Base-by-base conservation (phyloP, 768 basidiomycete genomes). In the Sporobolomyces roseus region DNA sequence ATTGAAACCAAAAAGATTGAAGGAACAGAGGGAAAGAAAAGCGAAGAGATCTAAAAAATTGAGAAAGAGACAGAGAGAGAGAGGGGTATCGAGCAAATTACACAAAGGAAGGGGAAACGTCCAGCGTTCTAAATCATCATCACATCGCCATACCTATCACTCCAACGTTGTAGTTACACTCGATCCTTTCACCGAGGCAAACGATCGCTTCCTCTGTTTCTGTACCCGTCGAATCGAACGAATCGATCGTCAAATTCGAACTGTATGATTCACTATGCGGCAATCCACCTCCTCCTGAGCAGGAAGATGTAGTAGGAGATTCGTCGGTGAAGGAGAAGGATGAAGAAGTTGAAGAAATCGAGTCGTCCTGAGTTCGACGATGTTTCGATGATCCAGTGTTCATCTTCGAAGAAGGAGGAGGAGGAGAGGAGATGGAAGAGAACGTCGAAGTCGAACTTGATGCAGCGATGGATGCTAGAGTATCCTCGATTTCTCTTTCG, bases 91-190 rank as follows among this genome's bases (percentile, higher is more conserved):
- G 12, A 48, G 46, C 46, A 21, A 12, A 48, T 7, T 19, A 48
- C 23, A n/a, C 23, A 48, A 9, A 41, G 46, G 23, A 21, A 7
- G 46, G 32, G 14, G 35, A 35, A 54, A 17, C n/a, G n/a, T n/a
- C n/a, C n/a, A 17, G 17, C 38, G 38, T 12, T 30, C 6, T 35
- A 32, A 23, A 30, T 3, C 27, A 27, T 38, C 5, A 58, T 27
- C 56, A 65, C 63, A 70, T 65, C 14, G 69, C 69, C 60, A 70
- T 52, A 6, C 68, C 68, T 32, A 69, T 69, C 3, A 69, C 68
- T 30, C 58, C 68, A n/a, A 64, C 62, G 30, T 69, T 59, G 52
- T 69, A 69, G 36, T 21, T 71, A 38, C 64, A 65, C 35, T 56
- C 55, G 41, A 71, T 46, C 6, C 64, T 46, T 49, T 71, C 69